Evolutionary conservation across 352 stramenopile species (phyloP), one percentile per base, ranked within the genome.

Genomic region (Albugo candida): DNA sequence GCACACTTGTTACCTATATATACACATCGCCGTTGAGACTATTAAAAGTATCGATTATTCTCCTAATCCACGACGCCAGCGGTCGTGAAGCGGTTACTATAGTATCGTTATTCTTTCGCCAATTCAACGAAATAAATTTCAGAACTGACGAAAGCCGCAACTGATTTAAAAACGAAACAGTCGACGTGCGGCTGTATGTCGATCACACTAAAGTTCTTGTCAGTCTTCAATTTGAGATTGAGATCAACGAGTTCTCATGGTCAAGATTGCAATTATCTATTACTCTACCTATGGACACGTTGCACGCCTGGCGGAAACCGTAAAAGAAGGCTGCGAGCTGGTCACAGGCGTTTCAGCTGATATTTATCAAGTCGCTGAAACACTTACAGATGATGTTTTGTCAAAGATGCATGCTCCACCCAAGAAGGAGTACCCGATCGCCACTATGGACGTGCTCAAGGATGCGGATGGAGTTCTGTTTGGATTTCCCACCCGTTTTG

Each of bases 201-300:
- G 24, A 31, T 10, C 24, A 31, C 3, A 10, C 24, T 31, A 10
- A 3, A 8, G 8, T 31, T 31, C 3, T 31, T 31, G 3, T 31
- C 24, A 31, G 3, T 31, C 24, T 31, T 31, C 24, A 31, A 10
- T 31, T 31, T 31, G 8, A 31, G 24, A 3, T 3, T 8, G 24
- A 31, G 3, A n/a, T 31, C 24, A 31, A 31, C n/a, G n/a, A n/a
- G n/a, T n/a, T 31, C 24, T 20, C 41, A 76, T 74, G 65, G 41
- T 67, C 53, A 79, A 80, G 49, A 64, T 85, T 53, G 65, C 66
- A 11, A 85, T 92, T 52, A 49, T 92, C 50, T 84, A 85, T 58
- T 89, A 91, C 64, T 85, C 68, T 34, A 78, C 75, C 5, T 93
- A 93, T 60, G 74, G 76, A 41, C 83, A 93, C 63, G 69, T 94